phyloP scores from a whole-genome alignment of 257 asterid species.

The Petrea volubilis region DNA sequence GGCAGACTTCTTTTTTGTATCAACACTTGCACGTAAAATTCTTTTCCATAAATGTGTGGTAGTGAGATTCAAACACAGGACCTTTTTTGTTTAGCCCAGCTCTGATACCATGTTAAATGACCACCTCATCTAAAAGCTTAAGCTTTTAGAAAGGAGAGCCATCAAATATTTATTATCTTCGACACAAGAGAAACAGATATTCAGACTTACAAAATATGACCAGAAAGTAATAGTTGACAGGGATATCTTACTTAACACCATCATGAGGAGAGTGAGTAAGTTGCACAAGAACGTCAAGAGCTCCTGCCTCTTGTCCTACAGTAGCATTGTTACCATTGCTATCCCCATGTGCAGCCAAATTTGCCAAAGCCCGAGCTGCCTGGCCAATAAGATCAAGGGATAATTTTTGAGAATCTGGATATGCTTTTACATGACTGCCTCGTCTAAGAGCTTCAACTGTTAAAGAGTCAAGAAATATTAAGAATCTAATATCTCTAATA shows the following conservation, averaged over 20 bases:
- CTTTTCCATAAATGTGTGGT: too few species aligned
- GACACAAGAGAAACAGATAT: neutral
- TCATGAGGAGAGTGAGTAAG: constrained; percentile 74
- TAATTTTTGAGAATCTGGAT: constrained; percentile 8
- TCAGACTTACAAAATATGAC: neutral
- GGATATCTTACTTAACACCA: constrained; percentile 63
- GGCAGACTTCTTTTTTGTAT: too few species aligned
- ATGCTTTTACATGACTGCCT: neutral
- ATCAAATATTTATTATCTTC: too few species aligned
- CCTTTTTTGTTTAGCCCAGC: too few species aligned
- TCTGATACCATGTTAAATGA: too few species aligned
- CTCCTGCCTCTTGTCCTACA: constrained; percentile 84
- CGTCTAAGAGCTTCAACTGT: too few species aligned
- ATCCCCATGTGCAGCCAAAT: constrained; percentile 92
- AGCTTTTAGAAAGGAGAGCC: too few species aligned
- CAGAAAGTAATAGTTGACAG: neutral
- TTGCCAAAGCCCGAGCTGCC: constrained; percentile 90
- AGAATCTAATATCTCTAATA: too few species aligned
- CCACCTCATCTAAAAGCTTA: too few species aligned
- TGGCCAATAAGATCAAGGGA: constrained; percentile 31
- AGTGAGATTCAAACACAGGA: neutral
- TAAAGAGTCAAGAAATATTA: too few species aligned
- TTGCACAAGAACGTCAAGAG: constrained; percentile 85
- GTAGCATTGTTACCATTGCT: constrained; percentile 77
- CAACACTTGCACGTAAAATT: too few species aligned